Evolutionary conservation across 1,139 yeast genomes (phyloP), one percentile per base, ranked within the genome.

Genomic region (Taiozyma sp.): DNA sequence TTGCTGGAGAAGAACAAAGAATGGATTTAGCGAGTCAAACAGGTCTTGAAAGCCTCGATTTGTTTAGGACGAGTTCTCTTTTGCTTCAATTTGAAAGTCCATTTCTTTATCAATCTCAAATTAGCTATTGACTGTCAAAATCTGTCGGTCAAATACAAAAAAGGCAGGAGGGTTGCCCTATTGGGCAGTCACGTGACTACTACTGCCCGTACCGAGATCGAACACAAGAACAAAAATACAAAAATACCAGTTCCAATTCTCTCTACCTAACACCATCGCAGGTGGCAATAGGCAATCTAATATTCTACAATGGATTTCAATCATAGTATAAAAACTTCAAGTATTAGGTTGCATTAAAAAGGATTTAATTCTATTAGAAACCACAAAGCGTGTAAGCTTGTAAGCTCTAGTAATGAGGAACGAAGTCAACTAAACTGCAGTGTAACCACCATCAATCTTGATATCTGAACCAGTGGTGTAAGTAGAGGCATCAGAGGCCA

Each of bases 401-500:
- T 13, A 13, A 24, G 19, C 36, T 32, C 36, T 32, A 32, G 19
- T 8, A 8, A 32, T 32, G 16, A 30, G 34, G 16, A 6, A 38
- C 24, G 13, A 19, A 19, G 19, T 13, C 24, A 22, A 38, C 41
- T 44, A 56, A 41, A 54, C 56, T 27, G 56, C 46, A 29, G 71
- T 62, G 75, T 87, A 89, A 44, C 96, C 97, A 59, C 97, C 97
- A 64, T 90, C 97, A 49, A 89, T 90, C 48, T 80, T 76, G 54
- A 90, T 71, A 61, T 91, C 95, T 38, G 89, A 68, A 41, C 97
- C 97, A 9, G 96, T 88, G 47, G 96, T 84, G 71, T 78, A 90
- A n/a, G 89, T 81, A 40, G 92, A 80, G 19, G 96, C 96, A 64
- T 87, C 85, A 16, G 90, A 80, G 14, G 96, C 96, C 61, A 90